Evolutionary conservation across 2,329 filamentous ascomycete genomes (phyloP), one percentile per base, ranked within the genome.

Genomic region (Chrysosporium keratinophilum): DNA sequence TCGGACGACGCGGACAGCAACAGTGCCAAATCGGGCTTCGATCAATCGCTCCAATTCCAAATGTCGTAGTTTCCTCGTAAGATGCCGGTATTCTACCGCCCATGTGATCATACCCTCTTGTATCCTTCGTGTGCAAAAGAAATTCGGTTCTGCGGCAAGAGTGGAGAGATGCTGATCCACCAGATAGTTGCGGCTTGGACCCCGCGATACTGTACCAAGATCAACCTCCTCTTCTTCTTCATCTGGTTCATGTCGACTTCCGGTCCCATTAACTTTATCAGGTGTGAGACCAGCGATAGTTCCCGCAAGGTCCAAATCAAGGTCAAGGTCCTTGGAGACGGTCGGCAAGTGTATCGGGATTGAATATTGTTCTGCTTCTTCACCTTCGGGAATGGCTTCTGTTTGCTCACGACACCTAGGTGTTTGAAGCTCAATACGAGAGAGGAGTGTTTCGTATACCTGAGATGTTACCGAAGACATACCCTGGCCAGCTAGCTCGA

Each of bases 11-110:
- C 91, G 86, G 15, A 91, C 78, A 0, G 88, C 88, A 45, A 85
- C 76, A 6, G 80, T 79, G 6, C 88, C 89, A 61, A 88, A 89
- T 1, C 82, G 81, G 50, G 88, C 81, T 58, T 85, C 80, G 54
- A 97, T 84, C 41, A 89, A 84, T 12, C 83, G 82, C 67, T 96
- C 88, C 31, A 97, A 74, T 66, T 96, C 88, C 5, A 79, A 73
- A 62, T 90, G 84, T 43, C 85, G 83, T 34, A 97, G 73, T 49
- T 78, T 77, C 42, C 81, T 77, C 50, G 88, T 77, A 3, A 97
- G 75, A 7, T 79, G 76, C n/a, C 80, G 76, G 65, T 93, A 95
- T 63, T 95, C 84, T 4, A 97, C 81, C 0, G 82, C 84, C 87
- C 89, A 98, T 63, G 87, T 82, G 33, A 84, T 83, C 20, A 79